These are phyloP conservation scores for Noccaea caerulescens DNA, from an alignment of 345 rosid genomes.

Conservation along the genomic window DNA sequence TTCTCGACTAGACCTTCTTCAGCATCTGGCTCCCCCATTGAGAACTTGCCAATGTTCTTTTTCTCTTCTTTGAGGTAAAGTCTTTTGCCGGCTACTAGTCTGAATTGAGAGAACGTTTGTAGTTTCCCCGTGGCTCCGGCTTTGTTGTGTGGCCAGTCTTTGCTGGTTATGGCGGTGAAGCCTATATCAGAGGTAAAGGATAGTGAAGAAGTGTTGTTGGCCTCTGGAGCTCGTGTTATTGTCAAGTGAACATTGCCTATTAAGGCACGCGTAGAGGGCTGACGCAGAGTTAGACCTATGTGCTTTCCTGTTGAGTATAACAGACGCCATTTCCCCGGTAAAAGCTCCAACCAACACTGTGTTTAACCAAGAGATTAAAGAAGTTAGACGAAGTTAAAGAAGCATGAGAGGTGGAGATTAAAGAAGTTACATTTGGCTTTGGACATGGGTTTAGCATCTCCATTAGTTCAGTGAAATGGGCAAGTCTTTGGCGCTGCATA, in stretches of 20 bases:
- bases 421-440: constrained; percentile 62
- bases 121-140: constrained; percentile 60
- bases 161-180: constrained; percentile 63
- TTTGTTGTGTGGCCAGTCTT: constrained; percentile 83
- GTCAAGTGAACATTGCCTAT: constrained; percentile 69
- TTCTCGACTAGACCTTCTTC: constrained; percentile 58
- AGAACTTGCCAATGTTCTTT: constrained; percentile 51
- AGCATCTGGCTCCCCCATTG: constrained; percentile 50
- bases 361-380: constrained; percentile 7
- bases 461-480: constrained; percentile 84
- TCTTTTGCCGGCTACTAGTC: constrained; percentile 62
- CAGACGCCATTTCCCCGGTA: constrained; percentile 92
- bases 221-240: constrained; percentile 50
- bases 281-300: constrained; percentile 87
- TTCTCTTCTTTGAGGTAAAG: constrained; percentile 78
- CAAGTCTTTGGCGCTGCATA: constrained; percentile 73
- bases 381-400: neutral
- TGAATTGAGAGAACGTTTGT: constrained; percentile 61
- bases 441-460: constrained; percentile 93
- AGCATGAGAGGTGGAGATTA: constrained; percentile 2
- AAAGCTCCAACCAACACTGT: constrained; percentile 82
- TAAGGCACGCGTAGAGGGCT: constrained; percentile 71
- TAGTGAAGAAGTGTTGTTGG: constrained; percentile 46
- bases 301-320: constrained; percentile 87
- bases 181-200: constrained; percentile 60